Evolutionary conservation across 2,329 filamentous ascomycete species (phyloP), one percentile per base, ranked within the genome.

Genomic region (Shiraia bambusicola): DNA sequence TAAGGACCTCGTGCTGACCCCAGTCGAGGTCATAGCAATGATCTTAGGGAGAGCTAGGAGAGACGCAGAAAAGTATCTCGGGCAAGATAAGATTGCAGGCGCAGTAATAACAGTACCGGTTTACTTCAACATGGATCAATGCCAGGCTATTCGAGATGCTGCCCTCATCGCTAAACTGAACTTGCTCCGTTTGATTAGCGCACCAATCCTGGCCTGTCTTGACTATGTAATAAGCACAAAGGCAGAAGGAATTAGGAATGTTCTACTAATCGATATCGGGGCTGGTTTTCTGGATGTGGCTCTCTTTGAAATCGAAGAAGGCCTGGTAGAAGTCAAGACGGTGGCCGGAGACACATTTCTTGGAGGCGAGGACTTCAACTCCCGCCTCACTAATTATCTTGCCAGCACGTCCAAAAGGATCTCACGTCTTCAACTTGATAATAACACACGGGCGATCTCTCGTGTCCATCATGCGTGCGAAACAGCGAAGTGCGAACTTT

Each of bases 381-480:
- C 95, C 80, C 84, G 89, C 67, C 79, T 95, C 71, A 92, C 95
- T 77, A 88, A 89, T 79, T 79, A 90, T 82, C 88, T 95, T 67
- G 84, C 85, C 77, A 94, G 95, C 84, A 76, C 78, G 58, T 95
- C 93, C 83, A 95, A 95, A 84, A 94, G 78, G 88, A 10, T n/a
- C 8, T 4, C 4, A 28, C 27, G 14, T 28, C 27, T 14, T 28
- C 27, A 4, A 14, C 4, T 28, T 14, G 11, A n/a, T 28, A 28
- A 10, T n/a, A 10, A 95, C 66, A 76, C 84, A 55, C 95, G 95
- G 85, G 84, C 90, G 55, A 95, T 95, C 88, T 87, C 89, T 75
- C 95, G 95, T 78, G 81, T 95, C 59, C 95, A 95, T 87, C 89
- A 90, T 63, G 91, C 95, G 74, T 90, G 91, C 59, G 91, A 96